phyloP scores from a whole-genome alignment of 139 green algal genomes.

The Picochlorum sp. region DNA sequence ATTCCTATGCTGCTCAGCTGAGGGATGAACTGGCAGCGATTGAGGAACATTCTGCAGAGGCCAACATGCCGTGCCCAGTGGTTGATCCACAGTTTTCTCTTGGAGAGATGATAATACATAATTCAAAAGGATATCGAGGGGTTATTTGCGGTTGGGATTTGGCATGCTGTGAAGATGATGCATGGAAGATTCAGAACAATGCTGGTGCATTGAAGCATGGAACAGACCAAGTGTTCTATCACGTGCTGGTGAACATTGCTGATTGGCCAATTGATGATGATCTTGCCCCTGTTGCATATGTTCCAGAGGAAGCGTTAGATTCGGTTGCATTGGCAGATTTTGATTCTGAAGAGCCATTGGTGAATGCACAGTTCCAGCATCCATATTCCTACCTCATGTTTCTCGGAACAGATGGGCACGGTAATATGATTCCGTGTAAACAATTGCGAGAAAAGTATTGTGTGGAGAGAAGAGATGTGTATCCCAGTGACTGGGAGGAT shows the following conservation, averaged over 20 bases:
- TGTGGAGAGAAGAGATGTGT: conserved; percentile 41
- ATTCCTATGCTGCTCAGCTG: conserved; percentile 53
- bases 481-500: neutral
- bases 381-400: conserved; percentile 69
- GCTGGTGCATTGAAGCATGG: conserved; percentile 10
- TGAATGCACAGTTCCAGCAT: neutral
- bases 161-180: conserved; percentile 60
- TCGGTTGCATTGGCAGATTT: conserved; percentile 20
- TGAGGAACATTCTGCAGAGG: conserved; percentile 36
- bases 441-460: conserved; percentile 63
- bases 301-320: conserved; percentile 52
- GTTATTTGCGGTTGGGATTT: conserved; percentile 66
- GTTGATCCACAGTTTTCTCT: conserved; percentile 35
- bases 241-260: conserved; percentile 62
- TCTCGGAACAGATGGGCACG: conserved; percentile 59
- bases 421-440: conserved; percentile 64
- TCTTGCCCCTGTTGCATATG: conserved; percentile 63
- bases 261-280: conserved; percentile 52
- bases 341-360: conserved; percentile 6
- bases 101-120: conserved; percentile 63
- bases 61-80: conserved; percentile 10
- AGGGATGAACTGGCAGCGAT: conserved; percentile 56
- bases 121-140: conserved; percentile 41
- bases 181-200: conserved; percentile 42
- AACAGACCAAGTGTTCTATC: conserved; percentile 32